Conservation (phyloP, 2,329 filamentous ascomycete species). For the Dactylella cylindrospora region DNA sequence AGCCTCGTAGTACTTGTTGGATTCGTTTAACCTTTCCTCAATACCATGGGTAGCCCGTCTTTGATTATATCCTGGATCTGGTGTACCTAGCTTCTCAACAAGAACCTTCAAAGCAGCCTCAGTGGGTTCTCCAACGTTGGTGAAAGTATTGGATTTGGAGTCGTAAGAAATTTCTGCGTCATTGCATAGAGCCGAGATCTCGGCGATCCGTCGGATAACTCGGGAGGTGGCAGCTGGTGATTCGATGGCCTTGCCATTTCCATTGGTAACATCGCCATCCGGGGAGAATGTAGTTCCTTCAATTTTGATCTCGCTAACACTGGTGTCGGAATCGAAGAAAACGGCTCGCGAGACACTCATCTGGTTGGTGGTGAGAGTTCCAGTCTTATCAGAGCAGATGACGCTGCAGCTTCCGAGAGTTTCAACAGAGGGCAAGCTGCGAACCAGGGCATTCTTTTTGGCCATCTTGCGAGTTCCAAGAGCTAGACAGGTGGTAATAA, state of each 20-base stretch:
- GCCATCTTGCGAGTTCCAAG: constrained; percentile 98
- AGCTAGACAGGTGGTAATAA: constrained; percentile 97
- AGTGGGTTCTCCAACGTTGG: constrained; percentile 88
- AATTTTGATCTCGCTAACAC: constrained; percentile 60
- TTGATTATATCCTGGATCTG: constrained; percentile 57
- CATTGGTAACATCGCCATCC: constrained; percentile 63
- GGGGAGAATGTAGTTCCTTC: constrained; percentile 80
- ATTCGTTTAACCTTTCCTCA: constrained; percentile 71
- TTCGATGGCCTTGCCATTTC: constrained; percentile 67
- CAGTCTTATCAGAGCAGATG: constrained; percentile 99
- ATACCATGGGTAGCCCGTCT: constrained; percentile 50
- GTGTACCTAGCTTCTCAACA: constrained; percentile 90
- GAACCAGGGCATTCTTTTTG: constrained; percentile 93
- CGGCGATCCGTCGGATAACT: constrained; percentile 62
- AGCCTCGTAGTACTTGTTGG: constrained; percentile 81
- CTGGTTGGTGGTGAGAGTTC: constrained; percentile 96
- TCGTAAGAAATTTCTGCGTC: constrained; percentile 83
- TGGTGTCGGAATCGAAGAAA: constrained; percentile 59
- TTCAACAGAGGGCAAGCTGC: constrained; percentile 93
- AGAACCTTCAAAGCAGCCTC: constrained; percentile 89
- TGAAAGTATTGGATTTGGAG: constrained; percentile 69
- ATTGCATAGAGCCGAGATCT: constrained; percentile 77
- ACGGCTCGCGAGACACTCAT: constrained; percentile 97
- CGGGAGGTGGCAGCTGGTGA: constrained; percentile 59
- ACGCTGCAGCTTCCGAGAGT: constrained; percentile 98